Percentiles rank a stretch among this genome's conserved stretches.
Evolutionary conservation across 208 protist species (phyloP).

Genomic region (Trichomonas tenax): DNA sequence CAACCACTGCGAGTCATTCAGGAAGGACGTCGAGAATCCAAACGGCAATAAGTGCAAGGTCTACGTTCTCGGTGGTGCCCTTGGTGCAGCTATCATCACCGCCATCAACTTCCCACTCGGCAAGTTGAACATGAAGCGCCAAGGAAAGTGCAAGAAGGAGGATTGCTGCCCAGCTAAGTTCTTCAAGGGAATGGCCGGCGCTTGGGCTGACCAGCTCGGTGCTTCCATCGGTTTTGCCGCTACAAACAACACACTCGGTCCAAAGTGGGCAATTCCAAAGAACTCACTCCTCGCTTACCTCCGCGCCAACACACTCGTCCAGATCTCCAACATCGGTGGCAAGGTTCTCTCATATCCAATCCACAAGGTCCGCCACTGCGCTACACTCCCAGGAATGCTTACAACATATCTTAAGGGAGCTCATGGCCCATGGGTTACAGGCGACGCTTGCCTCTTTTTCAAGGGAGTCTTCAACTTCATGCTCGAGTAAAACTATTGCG

Average conservation of each 20-base stretch:
- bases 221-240: background rate
- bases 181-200: background rate
- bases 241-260: background rate
- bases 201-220: background rate
- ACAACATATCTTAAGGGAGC: background rate
- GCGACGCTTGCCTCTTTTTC: background rate
- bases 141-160: background rate
- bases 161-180: background rate
- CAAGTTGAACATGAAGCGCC: background rate
- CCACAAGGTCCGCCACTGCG: background rate
- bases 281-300: background rate
- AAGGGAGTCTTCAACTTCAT: background rate
- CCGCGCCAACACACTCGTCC: background rate
- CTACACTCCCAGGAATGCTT: background rate
- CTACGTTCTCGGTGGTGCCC: background rate
- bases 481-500: background rate
- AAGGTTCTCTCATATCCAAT: background rate
- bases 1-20: background rate
- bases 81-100: background rate
- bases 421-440: background rate
- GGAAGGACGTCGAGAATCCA: background rate
- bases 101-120: background rate
- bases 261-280: background rate
- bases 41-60: background rate
- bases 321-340: background rate